phyloP scores from a whole-genome alignment of 305 asterid genomes.

The Ruellia speciosa region DNA sequence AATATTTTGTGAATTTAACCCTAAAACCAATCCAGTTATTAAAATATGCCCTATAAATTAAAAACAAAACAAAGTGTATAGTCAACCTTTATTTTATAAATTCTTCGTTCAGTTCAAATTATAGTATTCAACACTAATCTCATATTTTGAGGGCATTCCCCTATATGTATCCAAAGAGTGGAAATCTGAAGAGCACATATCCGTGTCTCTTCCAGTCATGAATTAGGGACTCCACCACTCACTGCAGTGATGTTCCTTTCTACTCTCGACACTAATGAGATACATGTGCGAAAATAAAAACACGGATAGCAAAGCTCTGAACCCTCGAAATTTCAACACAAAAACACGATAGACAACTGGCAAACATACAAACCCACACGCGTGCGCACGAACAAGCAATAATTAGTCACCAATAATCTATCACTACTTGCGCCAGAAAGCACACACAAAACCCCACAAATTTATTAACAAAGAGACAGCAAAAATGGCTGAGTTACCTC shows the following conservation, averaged over 20 bases:
- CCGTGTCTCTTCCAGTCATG: background rate
- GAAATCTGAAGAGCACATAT: background rate
- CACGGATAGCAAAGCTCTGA: too few species aligned
- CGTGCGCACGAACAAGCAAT: background rate
- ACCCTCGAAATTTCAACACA: too few species aligned
- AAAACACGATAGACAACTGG: too few species aligned
- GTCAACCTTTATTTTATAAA: too few species aligned
- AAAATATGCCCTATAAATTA: too few species aligned
- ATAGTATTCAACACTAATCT: too few species aligned
- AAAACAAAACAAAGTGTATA: too few species aligned
- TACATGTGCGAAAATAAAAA: background rate
- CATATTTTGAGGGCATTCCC: too few species aligned
- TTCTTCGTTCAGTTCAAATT: too few species aligned
- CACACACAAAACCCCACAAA: background rate
- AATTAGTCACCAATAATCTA: background rate
- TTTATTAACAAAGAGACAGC: background rate
- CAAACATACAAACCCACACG: background rate
- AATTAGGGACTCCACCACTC: background rate
- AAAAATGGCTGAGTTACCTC: conserved; percentile 44
- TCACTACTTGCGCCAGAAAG: background rate
- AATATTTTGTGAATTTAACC: too few species aligned
- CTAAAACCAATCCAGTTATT: too few species aligned
- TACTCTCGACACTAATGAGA: background rate
- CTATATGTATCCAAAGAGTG: background rate
- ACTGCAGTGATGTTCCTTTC: background rate